Percentiles rank a stretch among this genome's conserved stretches.
phyloP scores from a whole-genome alignment of 75 land plant species.

The Cryptomeria japonica region DNA sequence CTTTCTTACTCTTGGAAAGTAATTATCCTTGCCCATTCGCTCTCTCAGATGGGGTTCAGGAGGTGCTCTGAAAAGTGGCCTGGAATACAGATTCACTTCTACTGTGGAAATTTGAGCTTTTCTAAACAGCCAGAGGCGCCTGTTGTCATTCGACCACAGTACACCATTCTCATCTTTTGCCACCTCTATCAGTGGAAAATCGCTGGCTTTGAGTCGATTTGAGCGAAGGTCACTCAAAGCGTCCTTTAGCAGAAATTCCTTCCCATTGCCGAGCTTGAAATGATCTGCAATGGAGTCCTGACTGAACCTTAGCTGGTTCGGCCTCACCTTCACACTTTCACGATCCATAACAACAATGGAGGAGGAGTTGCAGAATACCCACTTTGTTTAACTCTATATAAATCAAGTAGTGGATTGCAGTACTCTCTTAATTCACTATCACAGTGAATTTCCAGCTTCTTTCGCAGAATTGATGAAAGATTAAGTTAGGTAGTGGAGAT shows the following conservation, averaged over 20 bases:
- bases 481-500: no score
- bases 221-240: neutral
- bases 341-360: no score
- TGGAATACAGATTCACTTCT: neutral
- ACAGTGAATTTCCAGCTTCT: no score
- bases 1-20: neutral
- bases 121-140: neutral
- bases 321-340: neutral
- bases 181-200: neutral
- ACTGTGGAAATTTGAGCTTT: neutral
- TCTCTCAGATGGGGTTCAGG: neutral
- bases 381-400: no score
- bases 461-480: no score
- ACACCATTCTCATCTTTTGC: neutral
- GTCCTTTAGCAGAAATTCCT: neutral
- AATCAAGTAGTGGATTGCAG: no score
- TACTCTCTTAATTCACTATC: no score
- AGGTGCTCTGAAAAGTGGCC: neutral
- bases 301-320: neutral
- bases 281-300: constrained; percentile 2
- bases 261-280: neutral
- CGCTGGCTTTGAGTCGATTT: neutral
- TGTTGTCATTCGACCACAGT: neutral
- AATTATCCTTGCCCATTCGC: neutral
- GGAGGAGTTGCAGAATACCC: no score